Evolutionary conservation across 148 eudicot genomes (phyloP).

Genomic region (Chenopodium formosanum): DNA sequence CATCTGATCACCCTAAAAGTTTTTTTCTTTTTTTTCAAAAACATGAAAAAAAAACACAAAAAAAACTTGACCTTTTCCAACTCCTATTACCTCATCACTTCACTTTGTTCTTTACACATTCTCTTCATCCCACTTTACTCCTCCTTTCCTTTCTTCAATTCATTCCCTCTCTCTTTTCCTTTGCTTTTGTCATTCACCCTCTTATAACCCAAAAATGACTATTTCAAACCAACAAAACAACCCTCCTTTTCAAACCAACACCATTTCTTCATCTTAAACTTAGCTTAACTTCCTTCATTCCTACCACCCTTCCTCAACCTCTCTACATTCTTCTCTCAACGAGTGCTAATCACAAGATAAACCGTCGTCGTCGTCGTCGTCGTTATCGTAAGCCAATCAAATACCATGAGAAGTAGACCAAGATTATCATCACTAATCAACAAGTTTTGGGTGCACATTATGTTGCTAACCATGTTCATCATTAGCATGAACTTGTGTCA

Average conservation of each 20-base stretch:
- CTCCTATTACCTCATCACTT: constrained; percentile 5
- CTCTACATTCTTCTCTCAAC: too few relatives aligned
- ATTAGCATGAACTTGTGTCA: constrained; percentile 32
- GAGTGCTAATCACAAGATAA: too few relatives aligned
- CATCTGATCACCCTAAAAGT: constrained; percentile 17
- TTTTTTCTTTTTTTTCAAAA: background rate
- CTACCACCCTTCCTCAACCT: too few relatives aligned
- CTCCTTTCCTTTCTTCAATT: too few relatives aligned
- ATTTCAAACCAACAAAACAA: constrained; percentile 11
- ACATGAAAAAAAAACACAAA: background rate
- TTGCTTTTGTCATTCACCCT: constrained; percentile 19
- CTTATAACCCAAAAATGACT: constrained; percentile 12
- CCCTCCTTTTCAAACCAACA: too few relatives aligned
- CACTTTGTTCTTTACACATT: background rate
- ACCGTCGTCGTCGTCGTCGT: too few relatives aligned
- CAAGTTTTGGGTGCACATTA: background rate
- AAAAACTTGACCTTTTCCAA: constrained; percentile 27
- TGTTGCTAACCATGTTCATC: constrained; percentile 10
- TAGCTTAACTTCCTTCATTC: too few relatives aligned
- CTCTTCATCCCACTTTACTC: background rate
- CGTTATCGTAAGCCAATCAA: too few relatives aligned
- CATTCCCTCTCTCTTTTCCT: background rate
- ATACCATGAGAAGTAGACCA: background rate
- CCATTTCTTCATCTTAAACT: too few relatives aligned
- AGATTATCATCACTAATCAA: constrained; percentile 4